Evolutionary conservation across 2,329 filamentous ascomycete genomes (phyloP), one percentile per base, ranked within the genome.

Genomic region (Aspergillus alliaceus): DNA sequence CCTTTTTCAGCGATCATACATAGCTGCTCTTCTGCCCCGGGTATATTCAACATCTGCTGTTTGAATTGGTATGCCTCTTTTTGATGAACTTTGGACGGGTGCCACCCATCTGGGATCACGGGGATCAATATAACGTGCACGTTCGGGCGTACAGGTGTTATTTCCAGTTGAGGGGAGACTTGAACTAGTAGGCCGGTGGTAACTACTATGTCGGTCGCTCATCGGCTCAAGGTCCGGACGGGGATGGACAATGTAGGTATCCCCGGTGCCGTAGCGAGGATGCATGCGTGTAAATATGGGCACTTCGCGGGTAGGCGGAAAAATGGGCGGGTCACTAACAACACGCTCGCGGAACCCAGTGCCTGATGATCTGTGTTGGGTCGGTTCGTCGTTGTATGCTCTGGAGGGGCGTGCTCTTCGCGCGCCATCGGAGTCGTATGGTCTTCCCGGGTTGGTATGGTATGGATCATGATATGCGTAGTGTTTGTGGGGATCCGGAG

Each of bases 161-260:
- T 48, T 48, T 22, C 27, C 42, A n/a, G n/a, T 46, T 27, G 53
- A 60, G 40, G 64, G 62, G 7, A 61, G 57, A 12, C 52, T 59
- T 14, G 63, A 32, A 29, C 56, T 67, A 7, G 59, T 53, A 1
- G 59, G 63, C 25, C 65, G 63, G 18, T 40, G 40, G 46, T 69
- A 67, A 47, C 64, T 70, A 5, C 62, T 56, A 32, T 69, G 64
- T n/a, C 27, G 39, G 9, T 72, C 68, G 3, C 70, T 66, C 27
- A 60, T 59, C 6, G 60, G 39, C 12, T 69, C 63, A 4, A 66
- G 53, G 6, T 70, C 70, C 2, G 67, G 40, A 25, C 65, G 63
- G 12, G 63, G 58, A n/a, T 66, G 67, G 11, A 62, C 51, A 40
- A 61, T 51, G 31, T 59, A 62, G 6, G 50, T 53, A 34, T 56